Evolutionary conservation across 495 filamentous ascomycete species (phyloP), one percentile per base, ranked within the genome.

Genomic region (Aspergillus mulundensis): DNA sequence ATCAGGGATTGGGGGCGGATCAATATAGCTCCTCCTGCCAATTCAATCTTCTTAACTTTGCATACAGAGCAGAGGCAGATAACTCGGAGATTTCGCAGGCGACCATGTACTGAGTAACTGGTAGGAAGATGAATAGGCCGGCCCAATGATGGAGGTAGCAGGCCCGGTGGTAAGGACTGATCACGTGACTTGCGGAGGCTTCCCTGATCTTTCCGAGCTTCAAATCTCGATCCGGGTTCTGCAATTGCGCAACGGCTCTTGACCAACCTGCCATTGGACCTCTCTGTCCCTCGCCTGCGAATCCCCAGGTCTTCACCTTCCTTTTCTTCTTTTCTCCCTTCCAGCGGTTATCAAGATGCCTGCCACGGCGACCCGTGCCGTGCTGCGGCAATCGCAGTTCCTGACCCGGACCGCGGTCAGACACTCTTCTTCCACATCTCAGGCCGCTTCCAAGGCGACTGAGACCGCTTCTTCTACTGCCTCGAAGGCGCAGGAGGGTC

Each of bases 401-500:
- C 71, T 82, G 62, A 70, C 74, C 61, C 82, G 82, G 50, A 76
- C 76, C 58, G 71, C 72, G 56, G 67, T 79, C 69, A 81, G 84
- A 67, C 77, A 84, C 70, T 78, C 86, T 65, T 87, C 85, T 30
- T 84, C 83, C 64, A 77, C 85, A 47, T 76, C 84, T 44, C 87
- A 91, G 74, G 86, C 86, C 59, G 73, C 85, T 54, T 78, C 80
- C 51, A 86, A 91, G 78, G 85, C 88, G 47, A 78, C 83, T 60
- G 78, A 87, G 58, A 71, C 78, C 58, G 82, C 86, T 24, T 80
- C 84, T 44, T 76, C 86, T 49, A 79, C 79, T 69, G 75, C 84
- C 39, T 82, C 84, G 58, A 92, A 93, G 81, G 91, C 93, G 50
- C 79, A 84, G 57, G 80, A 96, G 76, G 91, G 92, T 62, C 84